These are phyloP conservation scores for Hyphopichia khmerensis DNA, from an alignment of 1,139 yeast genomes.

Conservation along the genomic window DNA sequence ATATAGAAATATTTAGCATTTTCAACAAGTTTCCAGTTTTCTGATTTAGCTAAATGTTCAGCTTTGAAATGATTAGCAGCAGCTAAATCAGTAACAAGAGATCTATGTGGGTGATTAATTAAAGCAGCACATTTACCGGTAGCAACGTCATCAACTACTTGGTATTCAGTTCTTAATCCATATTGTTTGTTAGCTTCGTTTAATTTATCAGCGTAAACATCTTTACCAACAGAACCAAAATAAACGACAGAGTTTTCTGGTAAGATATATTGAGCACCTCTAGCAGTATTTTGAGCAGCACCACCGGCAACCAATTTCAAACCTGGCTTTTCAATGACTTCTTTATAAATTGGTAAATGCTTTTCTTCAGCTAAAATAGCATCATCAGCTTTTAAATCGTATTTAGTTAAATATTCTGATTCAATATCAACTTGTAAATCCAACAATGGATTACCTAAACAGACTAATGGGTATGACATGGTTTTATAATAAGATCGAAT, in stretches of 20 bases:
- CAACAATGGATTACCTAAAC: conserved; percentile 66
- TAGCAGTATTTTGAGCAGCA: conserved; percentile 98
- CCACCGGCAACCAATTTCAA: conserved; percentile 93
- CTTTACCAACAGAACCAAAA: conserved; percentile 96
- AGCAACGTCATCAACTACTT: conserved; percentile 69
- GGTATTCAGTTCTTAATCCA: conserved; percentile 85
- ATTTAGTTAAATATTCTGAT: conserved; percentile 68
- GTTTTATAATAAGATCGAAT: conserved; percentile 2
- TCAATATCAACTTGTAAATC: conserved; percentile 85
- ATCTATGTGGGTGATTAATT: conserved; percentile 84
- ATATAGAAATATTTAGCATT: conserved; percentile 81
- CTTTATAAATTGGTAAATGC: conserved; percentile 84
- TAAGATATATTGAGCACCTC: conserved; percentile 94
- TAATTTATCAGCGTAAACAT: conserved; percentile 80
- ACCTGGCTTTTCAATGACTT: conserved; percentile 59
- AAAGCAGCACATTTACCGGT: conserved; percentile 99
- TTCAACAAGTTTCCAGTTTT: conserved; percentile 87
- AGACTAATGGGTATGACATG: conserved; percentile 46
- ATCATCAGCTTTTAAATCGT: conserved; percentile 84
- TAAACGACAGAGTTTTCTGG: conserved; percentile 84
- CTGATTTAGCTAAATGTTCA: conserved; percentile 81
- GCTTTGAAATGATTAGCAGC: conserved; percentile 98
- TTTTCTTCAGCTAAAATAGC: conserved; percentile 90
- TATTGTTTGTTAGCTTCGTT: conserved; percentile 80
- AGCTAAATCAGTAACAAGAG: conserved; percentile 91